Evolutionary conservation across 2,329 filamentous ascomycete genomes (phyloP).

Genomic region (Colletotrichum melonis): DNA sequence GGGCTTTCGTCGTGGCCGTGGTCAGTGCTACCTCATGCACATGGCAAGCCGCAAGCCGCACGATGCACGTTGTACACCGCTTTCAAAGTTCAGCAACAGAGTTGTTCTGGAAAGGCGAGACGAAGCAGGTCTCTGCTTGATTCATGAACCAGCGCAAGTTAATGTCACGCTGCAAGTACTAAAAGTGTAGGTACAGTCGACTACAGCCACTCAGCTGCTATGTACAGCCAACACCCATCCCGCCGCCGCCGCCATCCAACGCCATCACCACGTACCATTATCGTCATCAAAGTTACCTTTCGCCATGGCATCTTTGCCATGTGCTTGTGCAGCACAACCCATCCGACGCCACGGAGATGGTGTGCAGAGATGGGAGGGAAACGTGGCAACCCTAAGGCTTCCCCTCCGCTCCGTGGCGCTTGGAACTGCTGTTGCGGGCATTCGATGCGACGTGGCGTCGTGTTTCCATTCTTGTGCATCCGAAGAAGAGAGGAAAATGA

Average conservation of each 20-base stretch:
- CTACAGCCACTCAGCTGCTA: no score
- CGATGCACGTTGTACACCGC: no score
- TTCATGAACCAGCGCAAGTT: not conserved
- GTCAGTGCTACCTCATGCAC: slow-evolving; percentile 5
- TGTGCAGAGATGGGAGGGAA: slow-evolving; percentile 6
- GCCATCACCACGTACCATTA: not conserved
- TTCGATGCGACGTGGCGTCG: slow-evolving; percentile 9
- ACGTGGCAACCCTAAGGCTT: not conserved
- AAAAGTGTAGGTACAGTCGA: not conserved
- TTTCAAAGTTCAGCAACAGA: not conserved
- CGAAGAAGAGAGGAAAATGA: not conserved
- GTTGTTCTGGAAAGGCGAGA: not conserved
- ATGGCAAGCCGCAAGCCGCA: not conserved
- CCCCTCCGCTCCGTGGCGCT: not conserved
- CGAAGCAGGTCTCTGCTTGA: not conserved
- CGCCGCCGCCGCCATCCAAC: not conserved
- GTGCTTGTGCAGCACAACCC: not conserved
- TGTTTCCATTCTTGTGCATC: slow-evolving; percentile 10
- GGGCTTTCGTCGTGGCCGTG: not conserved
- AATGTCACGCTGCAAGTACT: not conserved
- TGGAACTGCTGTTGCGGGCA: slow-evolving; percentile 11
- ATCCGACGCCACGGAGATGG: slow-evolving; percentile 9
- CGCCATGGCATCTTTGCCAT: slow-evolving; percentile 3
- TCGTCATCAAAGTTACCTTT: not conserved
- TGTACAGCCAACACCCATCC: no score